Conservation (phyloP, 2,329 filamentous ascomycete genomes). For the Chrysoporthe puriensis region DNA sequence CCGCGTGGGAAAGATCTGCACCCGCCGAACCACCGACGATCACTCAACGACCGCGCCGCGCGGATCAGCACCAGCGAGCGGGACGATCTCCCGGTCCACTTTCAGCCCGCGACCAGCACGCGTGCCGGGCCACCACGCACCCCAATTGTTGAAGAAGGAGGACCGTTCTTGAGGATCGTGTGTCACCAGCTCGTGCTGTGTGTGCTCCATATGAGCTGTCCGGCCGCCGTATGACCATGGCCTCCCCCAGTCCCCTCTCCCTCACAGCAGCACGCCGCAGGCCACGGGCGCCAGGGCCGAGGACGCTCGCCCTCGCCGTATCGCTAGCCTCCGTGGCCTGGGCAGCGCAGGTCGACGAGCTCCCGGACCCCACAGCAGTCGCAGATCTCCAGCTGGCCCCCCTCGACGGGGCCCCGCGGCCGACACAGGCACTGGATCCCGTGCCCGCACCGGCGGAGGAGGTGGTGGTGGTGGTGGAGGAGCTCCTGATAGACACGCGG, state of each 20-base stretch:
- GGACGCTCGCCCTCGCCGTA: conserved; percentile 30
- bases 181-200: conserved; percentile 34
- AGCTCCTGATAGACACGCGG: conserved; percentile 42
- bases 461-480: conserved; percentile 33
- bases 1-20: not conserved
- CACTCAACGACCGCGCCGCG: not conserved
- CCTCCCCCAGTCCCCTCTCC: conserved; percentile 27
- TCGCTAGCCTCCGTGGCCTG: conserved; percentile 35
- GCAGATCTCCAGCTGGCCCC: conserved; percentile 28
- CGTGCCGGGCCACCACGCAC: too few species aligned
- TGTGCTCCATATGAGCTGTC: conserved; percentile 30
- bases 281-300: conserved; percentile 36
- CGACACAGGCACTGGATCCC: conserved; percentile 30
- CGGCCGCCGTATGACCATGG: conserved; percentile 36
- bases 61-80: conserved; percentile 7
- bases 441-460: conserved; percentile 31
- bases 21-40: not conserved
- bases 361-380: conserved; percentile 34
- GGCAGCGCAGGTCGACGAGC: conserved; percentile 30
- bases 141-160: too few species aligned
- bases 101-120: not conserved
- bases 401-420: conserved; percentile 15
- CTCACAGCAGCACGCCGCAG: conserved; percentile 21
- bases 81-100: not conserved
- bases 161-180: not conserved